Evolutionary conservation across 345 rosid genomes (phyloP), one percentile per base, ranked within the genome.

Genomic region (Stellera chamaejasme): DNA sequence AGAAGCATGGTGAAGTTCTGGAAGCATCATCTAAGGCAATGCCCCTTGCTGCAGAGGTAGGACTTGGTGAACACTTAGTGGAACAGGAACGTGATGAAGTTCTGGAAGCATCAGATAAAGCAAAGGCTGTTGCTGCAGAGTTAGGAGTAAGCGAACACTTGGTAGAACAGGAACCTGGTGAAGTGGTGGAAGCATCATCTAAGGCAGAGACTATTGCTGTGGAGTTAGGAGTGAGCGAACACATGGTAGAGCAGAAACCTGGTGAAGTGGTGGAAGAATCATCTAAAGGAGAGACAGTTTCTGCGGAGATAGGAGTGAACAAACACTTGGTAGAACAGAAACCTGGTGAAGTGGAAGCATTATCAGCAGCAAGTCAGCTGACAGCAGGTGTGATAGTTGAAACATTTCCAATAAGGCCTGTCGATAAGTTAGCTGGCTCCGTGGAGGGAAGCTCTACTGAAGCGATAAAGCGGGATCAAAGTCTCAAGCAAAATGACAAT

Each of bases 331-430:
- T 19, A 19, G 23, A 19, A 19, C 23, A 19, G 23, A 19, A 19
- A 19, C 23, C 23, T 19, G 23, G 23, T 19, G 23, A 19, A 19
- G 23, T 19, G 23, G 23, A 19, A 19, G 23, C 23, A 19, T 19
- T 19, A 19, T 19, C 23, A 19, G 36, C 62, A 57, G 53, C 58
- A 48, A 64, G 64, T 57, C 72, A 64, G 25, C 59, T 56, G 59
- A 57, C 69, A 61, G 56, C 64, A 44, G 80, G 69, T 63, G 73
- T 73, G 13, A 66, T 66, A 45, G 77, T 72, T 10, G 87, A 82
- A 68, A 70, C 83, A 27, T 81, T 81, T 59, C 95, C 87, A 6
- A 6, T 82, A 43, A 67, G 55, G 50, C 72, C 83, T 55, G 57
- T 69, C n/a, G 49, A 66, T 16, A 43, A n/a, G 45, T 44, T 67